Evolutionary conservation across 2,329 filamentous ascomycete species (phyloP).

Genomic region (Colletotrichum echinochloae): DNA sequence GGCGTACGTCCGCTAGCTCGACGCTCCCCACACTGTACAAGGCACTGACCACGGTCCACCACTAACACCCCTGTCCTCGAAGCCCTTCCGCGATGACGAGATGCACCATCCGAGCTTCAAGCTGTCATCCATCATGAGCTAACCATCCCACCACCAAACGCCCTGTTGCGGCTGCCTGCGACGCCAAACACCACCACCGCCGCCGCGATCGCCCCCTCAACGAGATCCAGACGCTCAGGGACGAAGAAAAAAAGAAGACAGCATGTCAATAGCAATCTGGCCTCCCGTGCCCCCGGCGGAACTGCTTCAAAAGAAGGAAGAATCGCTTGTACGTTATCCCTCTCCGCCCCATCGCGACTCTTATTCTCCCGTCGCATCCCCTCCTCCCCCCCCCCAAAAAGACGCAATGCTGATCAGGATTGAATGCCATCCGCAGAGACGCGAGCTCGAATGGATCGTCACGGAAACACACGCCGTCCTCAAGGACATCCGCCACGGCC

Average conservation of each 20-base stretch:
- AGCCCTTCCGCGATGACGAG: constrained; percentile 33
- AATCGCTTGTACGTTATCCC: constrained; percentile 60
- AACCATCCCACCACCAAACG: constrained; percentile 3
- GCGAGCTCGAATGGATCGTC: constrained; percentile 68
- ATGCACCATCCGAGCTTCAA: constrained; percentile 19
- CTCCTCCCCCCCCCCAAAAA: not conserved
- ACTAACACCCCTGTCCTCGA: not conserved
- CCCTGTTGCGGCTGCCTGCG: constrained; percentile 30
- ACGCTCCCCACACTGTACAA: not conserved
- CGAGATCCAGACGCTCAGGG: not conserved
- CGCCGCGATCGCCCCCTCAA: not conserved
- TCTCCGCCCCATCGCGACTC: not conserved
- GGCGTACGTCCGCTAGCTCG: constrained; percentile 2
- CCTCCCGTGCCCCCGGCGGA: constrained; percentile 63
- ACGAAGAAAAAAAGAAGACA: constrained; percentile 28
- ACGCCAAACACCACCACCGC: not conserved
- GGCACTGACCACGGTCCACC: not conserved
- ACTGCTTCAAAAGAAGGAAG: constrained; percentile 62
- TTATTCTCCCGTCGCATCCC: not conserved
- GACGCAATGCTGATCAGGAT: constrained; percentile 47
- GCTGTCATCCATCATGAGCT: constrained; percentile 26
- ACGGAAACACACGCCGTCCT: constrained; percentile 62
- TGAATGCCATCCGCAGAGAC: constrained; percentile 52
- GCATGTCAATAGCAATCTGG: constrained; percentile 71
- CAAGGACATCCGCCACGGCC: constrained; percentile 68